A percentile compares a stretch with the other conserved stretches of the same genome.
phyloP scores from a whole-genome alignment of 2,329 filamentous ascomycete genomes.

The Neurospora sp. region DNA sequence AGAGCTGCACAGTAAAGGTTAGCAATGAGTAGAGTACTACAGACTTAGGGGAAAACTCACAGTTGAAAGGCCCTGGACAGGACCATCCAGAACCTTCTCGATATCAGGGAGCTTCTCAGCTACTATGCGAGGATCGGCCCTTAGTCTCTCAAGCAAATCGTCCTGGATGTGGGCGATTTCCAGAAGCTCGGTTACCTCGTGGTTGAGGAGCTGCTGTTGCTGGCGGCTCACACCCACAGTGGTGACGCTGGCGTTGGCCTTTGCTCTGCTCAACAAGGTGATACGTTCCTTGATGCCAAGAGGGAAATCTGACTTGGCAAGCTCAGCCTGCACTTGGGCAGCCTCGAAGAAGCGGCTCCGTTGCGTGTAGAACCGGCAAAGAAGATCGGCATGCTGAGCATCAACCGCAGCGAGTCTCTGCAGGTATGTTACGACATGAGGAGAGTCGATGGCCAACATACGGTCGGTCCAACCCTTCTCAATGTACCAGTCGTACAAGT shows the following conservation, averaged over 20 bases:
- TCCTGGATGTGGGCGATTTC: conserved; percentile 94
- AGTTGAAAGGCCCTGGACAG: conserved; percentile 64
- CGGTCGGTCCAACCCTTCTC: conserved; percentile 74
- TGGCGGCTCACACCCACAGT: conserved; percentile 69
- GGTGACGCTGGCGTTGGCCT: conserved; percentile 82
- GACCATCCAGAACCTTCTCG: conserved; percentile 61
- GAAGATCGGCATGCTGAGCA: conserved; percentile 72
- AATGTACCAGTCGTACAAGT: conserved; percentile 98
- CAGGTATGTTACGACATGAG: conserved; percentile 79
- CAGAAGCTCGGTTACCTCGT: conserved; percentile 75
- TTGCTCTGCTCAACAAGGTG: conserved; percentile 79
- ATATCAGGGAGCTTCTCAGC: conserved; percentile 55
- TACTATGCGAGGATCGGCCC: conserved; percentile 60
- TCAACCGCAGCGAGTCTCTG: conserved; percentile 64
- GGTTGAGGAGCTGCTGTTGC: conserved; percentile 73
- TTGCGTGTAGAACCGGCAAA: conserved; percentile 88
- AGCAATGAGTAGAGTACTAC: conserved; percentile 6
- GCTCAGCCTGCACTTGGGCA: conserved; percentile 72
- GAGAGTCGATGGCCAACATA: conserved; percentile 73
- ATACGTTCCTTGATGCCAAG: conserved; percentile 80
- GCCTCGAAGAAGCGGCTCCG: conserved; percentile 77
- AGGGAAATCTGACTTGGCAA: conserved; percentile 74
- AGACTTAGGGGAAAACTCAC: conserved; percentile 40
- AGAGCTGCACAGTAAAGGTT: conserved; percentile 50
- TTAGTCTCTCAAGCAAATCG: conserved; percentile 72